phyloP scores from a whole-genome alignment of 352 stramenopile species.

The Pythium monospermum region DNA sequence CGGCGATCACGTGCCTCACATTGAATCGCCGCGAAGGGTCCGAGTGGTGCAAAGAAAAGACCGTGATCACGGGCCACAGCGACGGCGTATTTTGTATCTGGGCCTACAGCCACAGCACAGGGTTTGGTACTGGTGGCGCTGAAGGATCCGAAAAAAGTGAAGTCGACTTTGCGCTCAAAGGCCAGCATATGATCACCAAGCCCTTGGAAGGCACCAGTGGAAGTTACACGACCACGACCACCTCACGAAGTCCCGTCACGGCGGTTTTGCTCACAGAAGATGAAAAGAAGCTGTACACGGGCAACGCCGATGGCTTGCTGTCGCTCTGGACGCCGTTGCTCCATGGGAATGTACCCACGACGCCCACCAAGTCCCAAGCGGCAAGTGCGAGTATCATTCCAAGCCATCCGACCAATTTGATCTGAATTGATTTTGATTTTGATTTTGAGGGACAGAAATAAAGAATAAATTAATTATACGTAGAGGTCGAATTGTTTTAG shows the following conservation, averaged over 20 bases:
- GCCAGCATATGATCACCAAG: slow-evolving; percentile 34
- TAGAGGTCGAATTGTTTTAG: too few species aligned
- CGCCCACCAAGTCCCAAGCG: slow-evolving; percentile 14
- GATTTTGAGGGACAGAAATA: too few species aligned
- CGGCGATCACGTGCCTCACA: slow-evolving; percentile 37
- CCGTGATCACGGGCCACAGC: slow-evolving; percentile 54
- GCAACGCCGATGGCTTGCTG: slow-evolving; percentile 46
- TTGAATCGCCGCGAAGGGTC: slow-evolving; percentile 45
- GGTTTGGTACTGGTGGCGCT: too few species aligned
- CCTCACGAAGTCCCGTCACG: slow-evolving; percentile 37
- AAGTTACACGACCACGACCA: not conserved
- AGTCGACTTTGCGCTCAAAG: slow-evolving; percentile 50
- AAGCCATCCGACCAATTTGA: slow-evolving; percentile 4
- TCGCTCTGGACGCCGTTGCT: slow-evolving; percentile 37
- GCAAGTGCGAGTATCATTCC: slow-evolving; percentile 12
- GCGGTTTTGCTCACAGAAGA: slow-evolving; percentile 43
- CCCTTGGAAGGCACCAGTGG: not conserved
- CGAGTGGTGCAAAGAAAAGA: slow-evolving; percentile 60
- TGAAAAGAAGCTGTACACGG: slow-evolving; percentile 59
- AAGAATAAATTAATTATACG: too few species aligned
- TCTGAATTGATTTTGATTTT: not conserved
- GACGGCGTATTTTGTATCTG: slow-evolving; percentile 63
- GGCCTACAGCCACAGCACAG: slow-evolving; percentile 53
- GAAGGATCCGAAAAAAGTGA: slow-evolving; percentile 32
- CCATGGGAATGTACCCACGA: slow-evolving; percentile 9